Conservation (phyloP, 2,329 filamentous ascomycete species). For the Xylariaceae sp. region DNA sequence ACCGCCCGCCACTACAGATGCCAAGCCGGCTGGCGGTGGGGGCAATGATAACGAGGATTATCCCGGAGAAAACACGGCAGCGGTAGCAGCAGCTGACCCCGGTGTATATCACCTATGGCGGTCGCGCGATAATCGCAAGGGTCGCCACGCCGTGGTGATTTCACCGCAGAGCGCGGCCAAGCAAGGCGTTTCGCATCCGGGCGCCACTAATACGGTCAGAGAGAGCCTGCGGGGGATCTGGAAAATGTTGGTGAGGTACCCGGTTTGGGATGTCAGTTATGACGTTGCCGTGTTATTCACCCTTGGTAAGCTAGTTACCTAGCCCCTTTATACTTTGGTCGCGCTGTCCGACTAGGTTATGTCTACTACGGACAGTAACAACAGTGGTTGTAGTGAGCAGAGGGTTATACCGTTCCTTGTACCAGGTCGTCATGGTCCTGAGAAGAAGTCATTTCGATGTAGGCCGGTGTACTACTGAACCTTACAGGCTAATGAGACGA, state of each 20-base stretch:
- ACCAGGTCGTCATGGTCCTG: too few species aligned
- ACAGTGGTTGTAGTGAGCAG: too few species aligned
- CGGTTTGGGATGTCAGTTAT: constrained; percentile 24
- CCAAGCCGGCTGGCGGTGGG: not conserved
- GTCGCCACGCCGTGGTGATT: constrained; percentile 21
- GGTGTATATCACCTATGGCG: constrained; percentile 15
- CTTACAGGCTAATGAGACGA: not conserved
- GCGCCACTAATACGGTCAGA: not conserved
- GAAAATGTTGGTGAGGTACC: constrained; percentile 19
- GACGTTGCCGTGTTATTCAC: constrained; percentile 25
- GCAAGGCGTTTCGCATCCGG: constrained; percentile 14
- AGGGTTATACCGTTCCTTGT: too few species aligned
- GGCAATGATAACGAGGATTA: not conserved
- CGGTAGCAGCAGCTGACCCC: not conserved
- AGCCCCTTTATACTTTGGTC: not conserved
- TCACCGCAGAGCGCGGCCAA: constrained; percentile 5
- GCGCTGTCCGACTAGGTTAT: too few species aligned
- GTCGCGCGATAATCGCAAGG: constrained; percentile 25
- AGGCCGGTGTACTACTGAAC: not conserved
- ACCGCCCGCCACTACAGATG: not conserved
- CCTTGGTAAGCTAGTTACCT: constrained; percentile 4
- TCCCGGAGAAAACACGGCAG: not conserved
- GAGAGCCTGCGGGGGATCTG: constrained; percentile 9
- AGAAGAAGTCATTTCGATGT: too few species aligned
- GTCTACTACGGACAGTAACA: too few species aligned